Evolutionary conservation across 805 yeast species (phyloP), one percentile per base, ranked within the genome.

Genomic region (Jamesozyma hellenica): DNA sequence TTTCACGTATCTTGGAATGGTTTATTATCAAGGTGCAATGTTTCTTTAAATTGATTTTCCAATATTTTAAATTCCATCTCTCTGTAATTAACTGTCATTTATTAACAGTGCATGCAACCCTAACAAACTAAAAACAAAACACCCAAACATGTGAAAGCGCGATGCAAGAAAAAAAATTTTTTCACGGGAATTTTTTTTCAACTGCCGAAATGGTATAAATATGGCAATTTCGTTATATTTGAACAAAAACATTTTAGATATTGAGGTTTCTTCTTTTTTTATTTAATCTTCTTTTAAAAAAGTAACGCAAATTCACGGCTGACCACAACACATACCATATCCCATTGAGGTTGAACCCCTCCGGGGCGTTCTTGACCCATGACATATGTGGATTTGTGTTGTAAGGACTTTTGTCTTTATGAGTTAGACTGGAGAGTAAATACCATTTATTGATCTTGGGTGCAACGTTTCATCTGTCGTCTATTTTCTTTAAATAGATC

Each of bases 331-430:
- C 66, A 51, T 59, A 72, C 70, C 67, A 82, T 76, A 71, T 75
- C 72, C 71, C 75, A 69, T 71, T 60, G 81, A 75, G 82, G 82
- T 71, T 74, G 74, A 73, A 70, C 71, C 77, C 76, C 58, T 63
- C 64, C 63, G 60, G 53, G 78, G 75, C 74, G 74, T 68, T 68
- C 72, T 55, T 64, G 80, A 66, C 82, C 82, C 82, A 77, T 76
- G 82, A 77, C 79, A 66, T 66, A 65, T 58, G 74, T 65, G 61
- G 78, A 68, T 70, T 70, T 67, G 63, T 60, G 63, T 56, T 58
- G 61, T 47, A 51, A 43, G 35, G 33, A 31, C 19, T 52, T 13
- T 26, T 32, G 38, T 32, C 36, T 36, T 39, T 34, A 51, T 29
- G 15, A 64, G 65, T 60, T 70, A 79, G 71, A 67, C 79, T 74